Evolutionary conservation across 2,329 filamentous ascomycete genomes (phyloP), one percentile per base, ranked within the genome.

Genomic region (Neurospora crassa): DNA sequence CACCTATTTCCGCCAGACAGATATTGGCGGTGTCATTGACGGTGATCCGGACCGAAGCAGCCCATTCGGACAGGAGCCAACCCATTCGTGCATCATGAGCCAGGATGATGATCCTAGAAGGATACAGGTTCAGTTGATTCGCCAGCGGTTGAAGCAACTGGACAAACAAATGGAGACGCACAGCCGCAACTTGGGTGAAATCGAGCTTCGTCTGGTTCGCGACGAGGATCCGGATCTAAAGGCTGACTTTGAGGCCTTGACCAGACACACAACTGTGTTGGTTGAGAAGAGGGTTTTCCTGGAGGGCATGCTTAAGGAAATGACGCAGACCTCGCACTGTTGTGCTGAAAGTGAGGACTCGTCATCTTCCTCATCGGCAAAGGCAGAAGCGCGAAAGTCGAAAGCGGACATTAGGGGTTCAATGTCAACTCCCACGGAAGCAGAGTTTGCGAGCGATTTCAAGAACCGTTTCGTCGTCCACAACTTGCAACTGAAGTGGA

Each of bases 381-480:
- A 67, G 5, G 37, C 71, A 12, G 69, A 68, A 34, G 24, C 24
- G 24, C 53, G 53, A 37, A 63, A 63, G 29, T 20, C 70, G 82
- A 14, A 82, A 83, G 42, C 83, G 84, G n/a, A 88, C 89, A 68
- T 73, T 2, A 86, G 87, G 47, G 86, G 86, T 24, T 87, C 85
- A 16, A 83, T 91, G 70, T 90, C 93, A 74, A 87, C 91, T 1
- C 89, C 90, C 2, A 88, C 91, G 0, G 88, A 90, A 3, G 88
- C 92, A 18, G 94, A 97, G 75, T 95, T 95, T 75, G 90, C 92
- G 68, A 97, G 92, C 80, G 94, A 98, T 79, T 99, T 97, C 84
- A 96, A 96, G 79, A 99, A 99, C 78, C 92, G 96, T 1, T 99
- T 99, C 83, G 95, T 98, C 76, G 92, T 99, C 69, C 96, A 99